Percentiles rank a stretch among this genome's conserved stretches.
These are phyloP conservation scores for Limonium bicolor DNA, from an alignment of 148 eudicot genomes.

Conservation along the genomic window DNA sequence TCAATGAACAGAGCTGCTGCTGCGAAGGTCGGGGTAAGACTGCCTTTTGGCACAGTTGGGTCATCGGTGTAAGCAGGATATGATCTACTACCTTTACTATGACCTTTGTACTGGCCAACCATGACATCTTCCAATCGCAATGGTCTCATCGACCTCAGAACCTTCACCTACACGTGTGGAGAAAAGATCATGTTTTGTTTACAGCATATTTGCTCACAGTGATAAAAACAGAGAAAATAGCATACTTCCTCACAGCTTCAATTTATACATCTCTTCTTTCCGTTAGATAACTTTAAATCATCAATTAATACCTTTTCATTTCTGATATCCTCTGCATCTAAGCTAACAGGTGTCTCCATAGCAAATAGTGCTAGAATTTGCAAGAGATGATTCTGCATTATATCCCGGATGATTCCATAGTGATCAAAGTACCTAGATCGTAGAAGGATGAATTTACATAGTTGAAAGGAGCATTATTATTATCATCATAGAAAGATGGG, in stretches of 20 bases:
- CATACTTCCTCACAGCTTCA: too few relatives aligned
- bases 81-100: constrained; percentile 36
- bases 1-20: constrained; percentile 76
- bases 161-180: constrained; percentile 47
- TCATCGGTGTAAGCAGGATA: constrained; percentile 62
- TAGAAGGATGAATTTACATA: constrained; percentile 2
- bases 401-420: constrained; percentile 82
- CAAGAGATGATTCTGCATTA: constrained; percentile 87
- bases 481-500: too few relatives aligned
- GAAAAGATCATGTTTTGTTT: background rate
- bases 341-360: constrained; percentile 89
- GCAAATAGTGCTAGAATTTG: constrained; percentile 88
- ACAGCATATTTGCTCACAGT: background rate
- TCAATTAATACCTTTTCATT: constrained; percentile 98
- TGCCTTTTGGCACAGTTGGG: constrained; percentile 52
- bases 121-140: constrained; percentile 44
- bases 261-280: too few relatives aligned
- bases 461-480: too few relatives aligned
- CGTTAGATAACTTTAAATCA: too few relatives aligned
- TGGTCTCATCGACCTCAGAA: constrained; percentile 72
- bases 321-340: constrained; percentile 81
- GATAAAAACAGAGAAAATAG: background rate
- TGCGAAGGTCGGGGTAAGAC: constrained; percentile 70
- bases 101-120: constrained; percentile 81
- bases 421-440: constrained; percentile 50